Evolutionary conservation across 2,329 filamentous ascomycete genomes (phyloP).

Genomic region (Scorias spongiosa): DNA sequence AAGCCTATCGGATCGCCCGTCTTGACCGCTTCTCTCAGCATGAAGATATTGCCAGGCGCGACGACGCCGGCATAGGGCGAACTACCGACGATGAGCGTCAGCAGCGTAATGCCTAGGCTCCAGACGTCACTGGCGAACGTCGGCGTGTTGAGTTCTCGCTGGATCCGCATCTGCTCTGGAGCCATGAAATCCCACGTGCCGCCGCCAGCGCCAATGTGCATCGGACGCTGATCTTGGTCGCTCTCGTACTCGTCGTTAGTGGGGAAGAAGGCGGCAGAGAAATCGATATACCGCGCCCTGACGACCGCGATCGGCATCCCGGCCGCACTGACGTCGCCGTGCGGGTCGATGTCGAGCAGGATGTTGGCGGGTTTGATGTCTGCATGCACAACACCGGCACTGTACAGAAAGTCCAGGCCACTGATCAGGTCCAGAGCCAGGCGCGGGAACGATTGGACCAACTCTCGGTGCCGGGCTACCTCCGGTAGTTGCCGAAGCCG

Average conservation of each 20-base stretch:
- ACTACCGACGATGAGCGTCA: conserved; percentile 27
- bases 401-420: conserved; percentile 28
- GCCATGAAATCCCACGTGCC: conserved; percentile 35
- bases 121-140: conserved; percentile 27
- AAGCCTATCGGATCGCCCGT: conserved; percentile 26
- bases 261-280: conserved; percentile 24
- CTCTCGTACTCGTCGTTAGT: neutral
- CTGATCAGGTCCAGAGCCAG: conserved; percentile 25
- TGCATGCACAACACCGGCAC: conserved; percentile 25
- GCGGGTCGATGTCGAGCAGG: conserved; percentile 19
- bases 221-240: neutral
- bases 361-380: conserved; percentile 36
- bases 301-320: conserved; percentile 7
- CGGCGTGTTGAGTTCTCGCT: conserved; percentile 15
- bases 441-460: conserved; percentile 25
- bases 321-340: conserved; percentile 4
- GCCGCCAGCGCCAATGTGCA: conserved; percentile 17
- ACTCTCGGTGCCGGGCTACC: conserved; percentile 19
- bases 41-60: conserved; percentile 23
- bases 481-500: conserved; percentile 18
- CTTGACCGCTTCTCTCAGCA: conserved; percentile 30
- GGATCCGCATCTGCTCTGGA: conserved; percentile 17
- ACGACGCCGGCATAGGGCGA: conserved; percentile 26
- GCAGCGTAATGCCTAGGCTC: conserved; percentile 29
- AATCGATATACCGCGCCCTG: conserved; percentile 26